Evolutionary conservation across 2,329 filamentous ascomycete genomes (phyloP), one percentile per base, ranked within the genome.

Genomic region (Catunica adiposa): DNA sequence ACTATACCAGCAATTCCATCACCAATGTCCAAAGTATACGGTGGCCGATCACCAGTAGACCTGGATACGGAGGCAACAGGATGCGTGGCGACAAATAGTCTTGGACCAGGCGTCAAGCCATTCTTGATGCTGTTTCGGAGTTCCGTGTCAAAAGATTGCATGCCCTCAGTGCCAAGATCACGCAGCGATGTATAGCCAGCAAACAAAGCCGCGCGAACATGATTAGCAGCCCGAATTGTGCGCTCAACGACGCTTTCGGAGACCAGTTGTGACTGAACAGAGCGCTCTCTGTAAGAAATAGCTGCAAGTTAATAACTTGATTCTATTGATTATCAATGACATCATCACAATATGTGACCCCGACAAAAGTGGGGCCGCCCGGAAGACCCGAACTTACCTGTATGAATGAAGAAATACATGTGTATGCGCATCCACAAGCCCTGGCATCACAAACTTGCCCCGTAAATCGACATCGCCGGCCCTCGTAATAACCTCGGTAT

Each of bases 181-280:
- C 76, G 69, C 63, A 78, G 78, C 1, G 76, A 79, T 0, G 76
- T 82, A 66, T 75, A 80, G 5, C 78, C 78, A 0, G 77, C 75
- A 20, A 75, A 64, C 8, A 82, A 67, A 1, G 74, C 77, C 0
- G 69, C 68, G 47, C 72, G 73, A 58, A 70, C 71, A 59, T 78
- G 73, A 58, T 78, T 75, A 6, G 73, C 72, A 0, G 73, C 73
- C 17, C 78, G 73, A 51, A 81, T 70, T 23, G 73, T 69, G 22
- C 77, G 68, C 61, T 82, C 78, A 6, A 78, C 70, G n/a, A 76
- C 64, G 56, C 74, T 76, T 61, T 80, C 76, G 59, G 80, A 76
- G 37, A 77, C 73, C 64, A 78, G 75, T 62, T 81, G 78, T 40
- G 73, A 63, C 3, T 68, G 59, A 3, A 68, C 63, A 4, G 66